Base-by-base conservation (phyloP, 805 yeast species). In the Candida taoyuanica region DNA sequence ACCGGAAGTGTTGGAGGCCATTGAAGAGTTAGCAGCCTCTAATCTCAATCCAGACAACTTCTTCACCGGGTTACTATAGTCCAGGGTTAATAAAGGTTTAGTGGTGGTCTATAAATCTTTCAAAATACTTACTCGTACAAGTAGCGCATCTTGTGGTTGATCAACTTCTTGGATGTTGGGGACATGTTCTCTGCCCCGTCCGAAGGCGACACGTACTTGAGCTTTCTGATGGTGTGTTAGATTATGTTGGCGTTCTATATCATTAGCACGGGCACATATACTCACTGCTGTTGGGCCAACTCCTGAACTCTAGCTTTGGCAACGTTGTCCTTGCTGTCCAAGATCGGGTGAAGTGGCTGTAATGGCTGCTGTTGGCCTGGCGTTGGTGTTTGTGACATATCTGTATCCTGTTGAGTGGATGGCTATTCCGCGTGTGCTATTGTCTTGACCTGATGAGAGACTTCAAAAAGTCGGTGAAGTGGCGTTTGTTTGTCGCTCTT, bases 201-300 rank as follows among this genome's bases (percentile, higher is more conserved):
- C 2, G 58, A 54, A 18, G 60, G 60, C 6, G 60, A 55, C 15
- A 55, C 51, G 30, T 55, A 55, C 37, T 55, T 44, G 14, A 55
- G 46, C 36, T 55, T 55, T 34, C 60, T 55, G 29, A 12, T 7
- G 7, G 18, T 3, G 12, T 2, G 16, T 4, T 6, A 25, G 48
- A 44, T n/a, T n/a, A n/a, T n/a, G n/a, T n/a, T n/a, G n/a, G n/a
- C n/a, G n/a, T n/a, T n/a, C n/a, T n/a, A n/a, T n/a, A n/a, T n/a
- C n/a, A n/a, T n/a, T n/a, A n/a, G n/a, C n/a, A n/a, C n/a, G n/a
- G n/a, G n/a, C n/a, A n/a, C 30, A 15, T 28, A 18, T 7, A 55
- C 59, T 21, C 23, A 55, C 59, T 55, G 60, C 40, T 55, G 56
- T 7, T 39, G 41, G 4, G 50, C 55, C 20, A 55, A 34, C 19